phyloP scores from a whole-genome alignment of 805 yeast genomes.

The Peterozyma toletana region DNA sequence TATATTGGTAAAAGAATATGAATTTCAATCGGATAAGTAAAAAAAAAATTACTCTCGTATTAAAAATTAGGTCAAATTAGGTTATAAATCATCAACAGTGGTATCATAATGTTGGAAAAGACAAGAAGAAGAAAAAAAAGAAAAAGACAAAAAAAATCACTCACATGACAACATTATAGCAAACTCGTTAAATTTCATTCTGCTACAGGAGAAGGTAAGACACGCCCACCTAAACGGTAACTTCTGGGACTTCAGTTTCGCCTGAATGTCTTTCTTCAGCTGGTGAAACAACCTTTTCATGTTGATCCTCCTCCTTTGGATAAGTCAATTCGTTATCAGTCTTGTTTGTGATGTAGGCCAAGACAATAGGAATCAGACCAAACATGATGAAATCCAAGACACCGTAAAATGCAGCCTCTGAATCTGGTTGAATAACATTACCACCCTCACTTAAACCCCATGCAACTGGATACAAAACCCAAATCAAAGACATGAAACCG shows the following conservation, averaged over 20 bases:
- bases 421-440: constrained; percentile 49
- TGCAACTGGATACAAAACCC: constrained; percentile 42
- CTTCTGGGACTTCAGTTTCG: constrained; percentile 7
- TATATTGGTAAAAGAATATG: too few relatives aligned
- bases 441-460: constrained; percentile 62
- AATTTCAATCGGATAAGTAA: too few relatives aligned
- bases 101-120: too few relatives aligned
- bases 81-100: too few relatives aligned
- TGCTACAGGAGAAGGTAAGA: too few relatives aligned
- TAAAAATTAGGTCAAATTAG: too few relatives aligned
- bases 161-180: too few relatives aligned
- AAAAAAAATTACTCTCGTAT: too few relatives aligned
- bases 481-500: constrained; percentile 24
- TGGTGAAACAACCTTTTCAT: not conserved
- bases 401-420: constrained; percentile 55
- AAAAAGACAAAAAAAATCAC: too few relatives aligned
- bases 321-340: constrained; percentile 8
- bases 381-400: constrained; percentile 43
- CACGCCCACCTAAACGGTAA: too few relatives aligned
- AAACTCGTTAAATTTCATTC: too few relatives aligned
- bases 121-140: too few relatives aligned
- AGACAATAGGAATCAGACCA: constrained; percentile 14
- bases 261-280: constrained; percentile 7
- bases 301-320: constrained; percentile 3
- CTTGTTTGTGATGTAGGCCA: constrained; percentile 8